These are phyloP conservation scores for Phanerochaete sordida DNA, from an alignment of 768 basidiomycete species.

Conservation along the genomic window DNA sequence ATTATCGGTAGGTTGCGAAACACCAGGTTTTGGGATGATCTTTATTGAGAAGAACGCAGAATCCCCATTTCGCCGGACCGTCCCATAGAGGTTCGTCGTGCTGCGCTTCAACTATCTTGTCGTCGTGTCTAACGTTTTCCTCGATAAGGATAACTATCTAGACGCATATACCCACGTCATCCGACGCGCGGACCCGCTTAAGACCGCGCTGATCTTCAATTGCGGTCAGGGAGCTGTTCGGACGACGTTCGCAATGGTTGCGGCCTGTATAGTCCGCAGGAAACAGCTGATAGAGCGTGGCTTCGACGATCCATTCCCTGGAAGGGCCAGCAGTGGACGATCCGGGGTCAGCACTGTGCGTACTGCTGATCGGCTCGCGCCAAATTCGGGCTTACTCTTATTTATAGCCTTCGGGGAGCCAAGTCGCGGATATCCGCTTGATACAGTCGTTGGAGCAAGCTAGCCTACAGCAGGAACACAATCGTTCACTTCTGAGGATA, in stretches of 20 bases:
- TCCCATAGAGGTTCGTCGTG: slow-evolving; percentile 69
- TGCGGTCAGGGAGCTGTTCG: slow-evolving; percentile 97
- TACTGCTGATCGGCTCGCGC: not conserved
- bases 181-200: slow-evolving; percentile 70
- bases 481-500: slow-evolving; percentile 68
- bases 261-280: slow-evolving; percentile 81
- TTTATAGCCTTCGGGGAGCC: slow-evolving; percentile 19
- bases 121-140: not conserved
- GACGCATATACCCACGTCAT: slow-evolving; percentile 90
- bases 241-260: slow-evolving; percentile 97
- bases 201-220: slow-evolving; percentile 85
- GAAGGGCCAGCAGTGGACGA: slow-evolving; percentile 27
- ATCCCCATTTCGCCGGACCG: slow-evolving; percentile 95
- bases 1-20: slow-evolving; percentile 57
- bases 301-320: slow-evolving; percentile 73
- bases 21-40: not conserved
- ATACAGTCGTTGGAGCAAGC: slow-evolving; percentile 69
- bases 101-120: not conserved
- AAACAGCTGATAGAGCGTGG: slow-evolving; percentile 61
- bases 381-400: not conserved
- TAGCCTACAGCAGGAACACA: slow-evolving; percentile 76
- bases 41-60: slow-evolving; percentile 32
- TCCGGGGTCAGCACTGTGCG: slow-evolving; percentile 51
- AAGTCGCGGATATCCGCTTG: slow-evolving; percentile 54
- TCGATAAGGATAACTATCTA: slow-evolving; percentile 82